Evolutionary conservation across 2,329 filamentous ascomycete genomes (phyloP), one percentile per base, ranked within the genome.

Genomic region (Xylariaceae sp.): DNA sequence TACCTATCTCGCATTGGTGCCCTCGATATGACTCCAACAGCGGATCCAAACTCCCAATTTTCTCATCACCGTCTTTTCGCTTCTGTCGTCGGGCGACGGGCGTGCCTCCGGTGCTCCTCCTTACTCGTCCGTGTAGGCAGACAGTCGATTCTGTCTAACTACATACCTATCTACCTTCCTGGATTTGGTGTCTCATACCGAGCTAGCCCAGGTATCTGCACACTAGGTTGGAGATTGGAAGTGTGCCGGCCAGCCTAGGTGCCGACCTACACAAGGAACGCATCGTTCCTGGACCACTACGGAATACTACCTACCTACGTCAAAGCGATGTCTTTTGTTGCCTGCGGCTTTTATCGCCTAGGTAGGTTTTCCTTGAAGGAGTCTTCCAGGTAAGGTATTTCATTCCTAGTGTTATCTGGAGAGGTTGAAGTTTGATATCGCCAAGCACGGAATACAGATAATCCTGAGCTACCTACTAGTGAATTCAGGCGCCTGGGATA

Each of bases 1-100:
- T 63, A 23, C 8, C 7, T 57, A 60, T 64, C 62, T 64, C 53
- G 59, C 62, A 45, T 59, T 54, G 23, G 6, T 50, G 47, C 47
- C 51, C 45, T 53, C 17, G 34, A 45, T 42, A 55, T 7, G 30
- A 42, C 57, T 62, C 59, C 57, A 60, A 54, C 15, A 35, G n/a
- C 51, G 34, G 44, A 44, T 49, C 55, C 23, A 30, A 53, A 45
- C 23, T 37, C 51, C 49, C 49, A 51, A 4, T 8, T 23, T 3
- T 15, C 11, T 52, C 52, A 44, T 52, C 13, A 49, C 51, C 45
- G 37, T 53, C 50, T 44, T 42, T 54, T 53, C 9, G 18, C 49
- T 48, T 30, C 39, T 54, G 50, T 55, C 23, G 23, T 5, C 23
- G 23, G 23, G 23, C 23, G 23, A 23, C 23, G 37, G 15, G 53